These are phyloP conservation scores for Ophiosphaerella korrae DNA, from an alignment of 2,329 filamentous ascomycete species.

Conservation along the genomic window DNA sequence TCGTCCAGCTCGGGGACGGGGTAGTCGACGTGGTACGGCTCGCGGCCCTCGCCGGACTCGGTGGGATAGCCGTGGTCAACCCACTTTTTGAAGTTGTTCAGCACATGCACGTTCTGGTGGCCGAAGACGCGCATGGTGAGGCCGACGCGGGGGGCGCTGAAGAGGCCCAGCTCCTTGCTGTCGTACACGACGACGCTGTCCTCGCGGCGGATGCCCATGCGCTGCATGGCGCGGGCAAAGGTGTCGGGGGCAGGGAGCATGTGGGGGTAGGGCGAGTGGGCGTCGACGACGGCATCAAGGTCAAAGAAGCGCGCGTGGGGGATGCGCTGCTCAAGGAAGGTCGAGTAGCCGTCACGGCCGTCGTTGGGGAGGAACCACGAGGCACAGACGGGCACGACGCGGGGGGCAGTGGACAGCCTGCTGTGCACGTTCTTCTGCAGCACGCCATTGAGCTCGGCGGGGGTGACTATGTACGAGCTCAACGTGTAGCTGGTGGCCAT, in stretches of 20 bases:
- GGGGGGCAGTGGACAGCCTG: constrained; percentile 78
- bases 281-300: constrained; percentile 88
- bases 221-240: constrained; percentile 87
- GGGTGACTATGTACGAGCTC: constrained; percentile 84
- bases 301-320: constrained; percentile 95
- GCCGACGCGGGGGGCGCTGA: constrained; percentile 88
- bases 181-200: constrained; percentile 96
- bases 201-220: constrained; percentile 82
- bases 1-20: constrained; percentile 54
- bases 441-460: constrained; percentile 78
- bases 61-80: constrained; percentile 80
- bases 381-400: constrained; percentile 87
- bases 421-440: constrained; percentile 81
- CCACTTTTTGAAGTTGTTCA: constrained; percentile 98
- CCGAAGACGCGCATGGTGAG: constrained; percentile 95
- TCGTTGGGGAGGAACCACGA: constrained; percentile 98
- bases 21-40: constrained; percentile 51
- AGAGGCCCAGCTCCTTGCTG: constrained; percentile 86
- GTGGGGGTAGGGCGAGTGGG: constrained; percentile 87
- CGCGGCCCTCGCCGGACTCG: constrained; percentile 73
- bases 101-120: constrained; percentile 82
- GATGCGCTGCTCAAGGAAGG: constrained; percentile 82
- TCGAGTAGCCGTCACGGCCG: constrained; percentile 76
- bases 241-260: constrained; percentile 85
- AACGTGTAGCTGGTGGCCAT: constrained; percentile 54